Evolutionary conservation across 192 early-diverging fungal species (phyloP).

Genomic region (Linnemannia hyalina): DNA sequence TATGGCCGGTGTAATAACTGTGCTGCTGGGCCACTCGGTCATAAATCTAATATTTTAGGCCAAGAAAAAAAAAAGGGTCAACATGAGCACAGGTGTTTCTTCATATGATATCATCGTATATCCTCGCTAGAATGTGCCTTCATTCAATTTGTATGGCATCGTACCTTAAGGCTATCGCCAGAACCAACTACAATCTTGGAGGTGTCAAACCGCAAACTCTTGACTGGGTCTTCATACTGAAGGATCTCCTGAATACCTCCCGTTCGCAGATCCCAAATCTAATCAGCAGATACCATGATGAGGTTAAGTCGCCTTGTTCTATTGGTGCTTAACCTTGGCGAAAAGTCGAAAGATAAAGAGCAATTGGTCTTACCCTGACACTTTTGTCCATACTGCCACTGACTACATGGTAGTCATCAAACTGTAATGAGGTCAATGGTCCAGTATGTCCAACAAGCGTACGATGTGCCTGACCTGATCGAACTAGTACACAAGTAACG

Average conservation of each 20-base stretch:
- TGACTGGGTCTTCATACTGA: constrained; percentile 67
- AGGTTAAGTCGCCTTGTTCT: neutral
- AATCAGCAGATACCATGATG: neutral
- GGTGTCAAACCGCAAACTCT: constrained; percentile 65
- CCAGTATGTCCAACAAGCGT: constrained; percentile 76
- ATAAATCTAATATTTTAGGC: constrained; percentile 61
- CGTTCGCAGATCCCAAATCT: constrained; percentile 85
- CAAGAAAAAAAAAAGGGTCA: neutral
- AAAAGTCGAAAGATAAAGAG: neutral
- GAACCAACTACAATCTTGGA: constrained; percentile 69
- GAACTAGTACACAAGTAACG: constrained; percentile 53
- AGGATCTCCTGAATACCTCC: constrained; percentile 72
- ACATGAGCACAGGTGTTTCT: neutral
- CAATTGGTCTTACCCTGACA: constrained; percentile 57
- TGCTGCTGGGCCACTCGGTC: constrained; percentile 75
- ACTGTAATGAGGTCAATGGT: constrained; percentile 72
- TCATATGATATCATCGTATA: neutral
- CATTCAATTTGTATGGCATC: constrained; percentile 9
- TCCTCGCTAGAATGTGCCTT: neutral
- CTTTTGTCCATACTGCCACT: constrained; percentile 79
- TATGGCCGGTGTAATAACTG: constrained; percentile 62
- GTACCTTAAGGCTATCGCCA: constrained; percentile 59
- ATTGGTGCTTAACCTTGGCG: no score
- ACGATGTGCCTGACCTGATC: constrained; percentile 79
- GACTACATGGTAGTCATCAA: constrained; percentile 78